Evolutionary conservation across 2,329 filamentous ascomycete species (phyloP), one percentile per base, ranked within the genome.

Genomic region (Hawksworthiomyces lignivorus): DNA sequence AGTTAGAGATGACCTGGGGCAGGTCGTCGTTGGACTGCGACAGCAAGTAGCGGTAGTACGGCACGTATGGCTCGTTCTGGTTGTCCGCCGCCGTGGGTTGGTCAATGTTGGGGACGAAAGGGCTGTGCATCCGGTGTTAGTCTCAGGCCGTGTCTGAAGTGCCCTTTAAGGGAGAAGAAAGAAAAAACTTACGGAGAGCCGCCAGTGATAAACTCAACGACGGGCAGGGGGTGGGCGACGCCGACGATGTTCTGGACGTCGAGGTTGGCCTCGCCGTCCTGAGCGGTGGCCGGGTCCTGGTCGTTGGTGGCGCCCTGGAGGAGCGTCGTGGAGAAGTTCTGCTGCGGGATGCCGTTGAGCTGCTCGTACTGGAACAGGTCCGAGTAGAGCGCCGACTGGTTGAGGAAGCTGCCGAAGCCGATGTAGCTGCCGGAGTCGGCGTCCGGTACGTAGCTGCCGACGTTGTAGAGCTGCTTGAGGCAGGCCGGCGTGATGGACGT

Each of bases 31-130:
- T 69, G 1, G 66, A 58, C 17, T 80, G 67, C 17, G 62, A 56
- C 4, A 83, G 62, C 9, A 86, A 64, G 55, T 80, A 74, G 43
- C 72, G 68, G 6, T 81, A 68, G 57, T 81, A 79, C 14, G 72
- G 72, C 4, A 86, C 65, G 56, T 80, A 87, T 0, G 80, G 80
- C 61, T 86, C 82, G 50, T 84, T 80, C 9, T 62, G 62, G 46
- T 77, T 70, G 51, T 64, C 48, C 4, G 51, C 50, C 1, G 43
- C 39, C n/a, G 49, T 52, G 5, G 54, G 53, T 50, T 52, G 49
- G 36, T 51, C 53, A 12, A 55, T 47, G 39, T 51, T 53, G 14
- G 54, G 53, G 28, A 35, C 62, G 27, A 55, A 63, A 28, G 56
- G 61, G 43, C 39, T 51, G 49, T 14, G 3, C 6, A 26, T 37